phyloP scores from a whole-genome alignment of 148 eudicot species.

The Chenopodium berlandieri region DNA sequence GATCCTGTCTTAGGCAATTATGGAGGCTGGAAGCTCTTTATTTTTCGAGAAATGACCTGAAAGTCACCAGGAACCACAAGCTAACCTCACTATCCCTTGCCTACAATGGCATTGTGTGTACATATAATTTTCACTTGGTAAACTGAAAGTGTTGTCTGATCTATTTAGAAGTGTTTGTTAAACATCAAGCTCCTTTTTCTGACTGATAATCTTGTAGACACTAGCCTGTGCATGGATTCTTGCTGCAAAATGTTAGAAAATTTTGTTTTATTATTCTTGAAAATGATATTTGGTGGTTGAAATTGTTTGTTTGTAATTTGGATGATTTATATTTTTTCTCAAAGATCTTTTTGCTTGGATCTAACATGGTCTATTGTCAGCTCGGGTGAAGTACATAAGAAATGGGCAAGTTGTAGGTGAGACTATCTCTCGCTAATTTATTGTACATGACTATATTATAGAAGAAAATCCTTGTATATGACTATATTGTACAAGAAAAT shows the following conservation, averaged over 20 bases:
- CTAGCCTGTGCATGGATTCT: neutral
- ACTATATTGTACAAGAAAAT: neutral
- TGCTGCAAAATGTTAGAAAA: neutral
- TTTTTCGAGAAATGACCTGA: neutral
- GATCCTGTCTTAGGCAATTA: neutral
- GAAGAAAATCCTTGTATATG: neutral
- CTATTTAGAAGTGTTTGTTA: too few relatives aligned
- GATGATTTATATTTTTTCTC: neutral
- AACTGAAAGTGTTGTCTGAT: too few relatives aligned
- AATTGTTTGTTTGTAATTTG: neutral
- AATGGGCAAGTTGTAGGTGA: neutral
- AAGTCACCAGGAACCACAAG: conserved; percentile 8
- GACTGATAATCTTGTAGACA: neutral
- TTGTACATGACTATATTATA: conserved; percentile 1
- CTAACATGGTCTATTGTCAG: neutral
- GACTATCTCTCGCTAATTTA: neutral
- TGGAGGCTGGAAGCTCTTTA: neutral
- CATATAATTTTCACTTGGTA: neutral
- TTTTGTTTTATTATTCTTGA: neutral
- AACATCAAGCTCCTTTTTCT: neutral
- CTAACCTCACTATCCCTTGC: neutral
- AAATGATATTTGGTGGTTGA: neutral
- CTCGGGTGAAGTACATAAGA: neutral
- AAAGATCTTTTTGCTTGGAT: neutral
- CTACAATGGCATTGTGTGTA: neutral